Conservation (phyloP, 2,329 filamentous ascomycete genomes). For the Ceratocystis papillata region DNA sequence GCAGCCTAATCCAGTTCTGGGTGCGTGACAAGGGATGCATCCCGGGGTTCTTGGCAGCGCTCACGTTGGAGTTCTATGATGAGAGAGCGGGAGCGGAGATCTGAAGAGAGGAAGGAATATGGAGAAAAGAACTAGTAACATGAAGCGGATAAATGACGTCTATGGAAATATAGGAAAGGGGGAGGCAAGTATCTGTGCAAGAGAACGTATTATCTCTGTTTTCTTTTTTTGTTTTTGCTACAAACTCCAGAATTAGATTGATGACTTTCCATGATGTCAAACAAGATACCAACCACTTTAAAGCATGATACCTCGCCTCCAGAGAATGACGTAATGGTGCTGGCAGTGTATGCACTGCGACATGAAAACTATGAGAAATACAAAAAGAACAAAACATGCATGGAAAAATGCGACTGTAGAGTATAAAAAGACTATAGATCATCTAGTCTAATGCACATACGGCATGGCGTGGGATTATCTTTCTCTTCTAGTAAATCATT, state of each 20-base stretch:
- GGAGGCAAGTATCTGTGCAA: constrained; percentile 6
- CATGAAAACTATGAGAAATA: neutral
- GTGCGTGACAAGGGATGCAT: constrained; percentile 88
- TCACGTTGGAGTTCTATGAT: constrained; percentile 91
- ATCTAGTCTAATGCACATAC: too few relatives aligned
- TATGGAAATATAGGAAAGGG: constrained; percentile 1
- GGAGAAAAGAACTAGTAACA: constrained; percentile 26
- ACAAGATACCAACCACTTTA: neutral
- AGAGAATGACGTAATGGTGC: neutral
- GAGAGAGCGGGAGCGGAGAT: too few relatives aligned
- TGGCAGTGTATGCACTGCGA: neutral
- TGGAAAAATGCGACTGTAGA: neutral
- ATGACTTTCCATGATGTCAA: neutral
- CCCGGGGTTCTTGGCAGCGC: constrained; percentile 79
- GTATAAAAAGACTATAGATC: neutral
- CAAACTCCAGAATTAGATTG: neutral
- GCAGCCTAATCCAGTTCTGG: constrained; percentile 86
- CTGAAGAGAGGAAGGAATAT: too few relatives aligned
- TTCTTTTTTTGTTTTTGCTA: constrained; percentile 3
- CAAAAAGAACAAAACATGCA: neutral
- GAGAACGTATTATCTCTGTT: constrained; percentile 6
- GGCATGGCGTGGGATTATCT: neutral
- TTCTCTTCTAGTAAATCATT: neutral
- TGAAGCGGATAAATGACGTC: neutral
- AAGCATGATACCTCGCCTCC: neutral